Evolutionary conservation across 1,139 yeast genomes (phyloP).

Genomic region (Blastobotrys raffinosifermentans): DNA sequence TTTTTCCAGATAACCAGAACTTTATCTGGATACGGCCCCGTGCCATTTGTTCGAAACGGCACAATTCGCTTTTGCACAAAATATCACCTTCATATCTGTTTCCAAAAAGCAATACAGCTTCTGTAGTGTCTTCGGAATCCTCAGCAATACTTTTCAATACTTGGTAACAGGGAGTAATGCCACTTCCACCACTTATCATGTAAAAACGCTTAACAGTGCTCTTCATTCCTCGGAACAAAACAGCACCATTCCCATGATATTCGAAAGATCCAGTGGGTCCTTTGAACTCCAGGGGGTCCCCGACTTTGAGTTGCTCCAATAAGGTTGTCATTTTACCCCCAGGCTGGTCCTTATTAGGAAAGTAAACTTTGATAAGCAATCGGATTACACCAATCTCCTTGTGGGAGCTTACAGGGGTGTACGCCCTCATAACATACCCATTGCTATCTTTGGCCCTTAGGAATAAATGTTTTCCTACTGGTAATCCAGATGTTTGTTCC

Average conservation of each 20-base stretch:
- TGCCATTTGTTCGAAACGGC: constrained; percentile 42
- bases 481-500: constrained; percentile 40
- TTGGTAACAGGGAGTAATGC: constrained; percentile 82
- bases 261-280: constrained; percentile 59
- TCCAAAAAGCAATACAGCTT: constrained; percentile 64
- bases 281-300: constrained; percentile 35
- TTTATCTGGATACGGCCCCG: constrained; percentile 24
- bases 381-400: constrained; percentile 25
- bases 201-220: constrained; percentile 39
- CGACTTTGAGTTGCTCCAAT: constrained; percentile 25
- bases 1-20: too few species aligned
- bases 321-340: constrained; percentile 31
- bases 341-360: constrained; percentile 24
- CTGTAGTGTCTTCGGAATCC: constrained; percentile 65
- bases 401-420: constrained; percentile 43
- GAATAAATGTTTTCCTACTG: constrained; percentile 53
- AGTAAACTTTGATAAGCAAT: constrained; percentile 29
- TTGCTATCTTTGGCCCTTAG: constrained; percentile 23
- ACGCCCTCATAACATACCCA: constrained; percentile 34
- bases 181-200: constrained; percentile 83
- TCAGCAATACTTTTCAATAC: constrained; percentile 51
- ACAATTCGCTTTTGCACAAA: constrained; percentile 57
- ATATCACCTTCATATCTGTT: constrained; percentile 62
- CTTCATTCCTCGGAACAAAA: background rate
- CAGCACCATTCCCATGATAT: constrained; percentile 26